phyloP scores from a whole-genome alignment of 2,329 filamentous ascomycete species.

The Aspergillus fischeri region DNA sequence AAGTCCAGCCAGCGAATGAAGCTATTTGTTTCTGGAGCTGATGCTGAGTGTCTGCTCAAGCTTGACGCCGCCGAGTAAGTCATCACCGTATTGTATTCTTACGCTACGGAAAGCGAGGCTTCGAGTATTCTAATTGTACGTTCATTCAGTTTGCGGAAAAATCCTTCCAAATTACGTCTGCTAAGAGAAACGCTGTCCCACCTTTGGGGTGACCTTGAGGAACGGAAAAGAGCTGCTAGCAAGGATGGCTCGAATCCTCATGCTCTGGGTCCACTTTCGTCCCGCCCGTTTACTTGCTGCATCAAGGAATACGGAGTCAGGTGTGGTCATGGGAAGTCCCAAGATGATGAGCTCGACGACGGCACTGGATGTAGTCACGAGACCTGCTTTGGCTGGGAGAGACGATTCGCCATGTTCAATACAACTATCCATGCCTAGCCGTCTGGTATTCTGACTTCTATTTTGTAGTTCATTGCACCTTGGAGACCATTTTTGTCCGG shows the following conservation, averaged over 20 bases:
- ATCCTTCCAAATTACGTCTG: conserved; percentile 45
- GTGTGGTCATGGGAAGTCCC: conserved; percentile 27
- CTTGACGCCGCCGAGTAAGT: conserved; percentile 54
- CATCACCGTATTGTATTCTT: neutral
- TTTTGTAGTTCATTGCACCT: neutral
- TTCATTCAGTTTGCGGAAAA: conserved; percentile 51
- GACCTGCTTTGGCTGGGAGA: conserved; percentile 53
- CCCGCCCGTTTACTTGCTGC: conserved; percentile 65
- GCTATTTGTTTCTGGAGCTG: conserved; percentile 61
- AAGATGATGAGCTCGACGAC: conserved; percentile 38
- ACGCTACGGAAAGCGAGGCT: neutral
- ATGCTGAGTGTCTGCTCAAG: conserved; percentile 55
- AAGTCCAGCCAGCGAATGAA: conserved; percentile 53
- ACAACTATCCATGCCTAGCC: conserved; percentile 50
- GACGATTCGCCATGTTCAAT: conserved; percentile 61
- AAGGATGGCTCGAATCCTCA: conserved; percentile 12
- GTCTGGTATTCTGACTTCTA: neutral
- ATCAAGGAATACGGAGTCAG: conserved; percentile 66
- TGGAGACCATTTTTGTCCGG: neutral
- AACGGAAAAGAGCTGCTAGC: conserved; percentile 51
- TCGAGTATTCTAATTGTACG: neutral
- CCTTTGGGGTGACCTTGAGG: conserved; percentile 83
- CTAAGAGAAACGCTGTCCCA: conserved; percentile 69
- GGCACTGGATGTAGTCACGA: conserved; percentile 37
- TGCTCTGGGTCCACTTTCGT: conserved; percentile 37